Percentiles rank a stretch among this genome's conserved stretches.
phyloP scores from a whole-genome alignment of 2,329 filamentous ascomycete genomes.

The Colletotrichum sp. region DNA sequence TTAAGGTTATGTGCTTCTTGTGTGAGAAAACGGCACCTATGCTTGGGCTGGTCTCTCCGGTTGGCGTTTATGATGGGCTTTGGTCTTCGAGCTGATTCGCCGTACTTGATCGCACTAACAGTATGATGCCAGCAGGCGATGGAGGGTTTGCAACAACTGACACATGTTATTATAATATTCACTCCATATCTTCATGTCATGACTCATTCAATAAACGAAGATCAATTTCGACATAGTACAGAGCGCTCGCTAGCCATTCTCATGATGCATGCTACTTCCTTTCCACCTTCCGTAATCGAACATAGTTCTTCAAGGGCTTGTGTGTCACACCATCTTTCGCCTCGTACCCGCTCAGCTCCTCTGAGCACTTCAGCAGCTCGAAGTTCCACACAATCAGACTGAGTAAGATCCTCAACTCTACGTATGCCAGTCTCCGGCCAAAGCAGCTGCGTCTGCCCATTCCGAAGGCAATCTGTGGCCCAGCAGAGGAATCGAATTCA shows the following conservation, averaged over 20 bases:
- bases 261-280: neutral
- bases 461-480: slow-evolving; percentile 39
- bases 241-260: neutral
- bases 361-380: neutral
- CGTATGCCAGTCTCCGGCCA: slow-evolving; percentile 38
- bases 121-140: neutral
- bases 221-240: neutral
- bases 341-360: neutral
- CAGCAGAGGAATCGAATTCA: slow-evolving; percentile 34
- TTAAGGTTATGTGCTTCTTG: neutral
- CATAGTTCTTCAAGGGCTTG: neutral
- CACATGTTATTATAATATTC: accelerated
- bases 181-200: neutral
- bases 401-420: slow-evolving; percentile 37
- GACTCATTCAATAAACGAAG: neutral
- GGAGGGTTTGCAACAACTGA: neutral
- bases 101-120: neutral
- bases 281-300: neutral
- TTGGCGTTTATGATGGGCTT: neutral
- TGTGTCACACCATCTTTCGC: neutral
- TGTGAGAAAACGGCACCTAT: neutral
- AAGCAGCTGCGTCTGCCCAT: slow-evolving; percentile 41
- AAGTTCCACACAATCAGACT: slow-evolving; percentile 44
- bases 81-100: neutral
- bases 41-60: neutral